Evolutionary conservation across 164 flowering plant species (phyloP).

Genomic region (Saururus chinensis): DNA sequence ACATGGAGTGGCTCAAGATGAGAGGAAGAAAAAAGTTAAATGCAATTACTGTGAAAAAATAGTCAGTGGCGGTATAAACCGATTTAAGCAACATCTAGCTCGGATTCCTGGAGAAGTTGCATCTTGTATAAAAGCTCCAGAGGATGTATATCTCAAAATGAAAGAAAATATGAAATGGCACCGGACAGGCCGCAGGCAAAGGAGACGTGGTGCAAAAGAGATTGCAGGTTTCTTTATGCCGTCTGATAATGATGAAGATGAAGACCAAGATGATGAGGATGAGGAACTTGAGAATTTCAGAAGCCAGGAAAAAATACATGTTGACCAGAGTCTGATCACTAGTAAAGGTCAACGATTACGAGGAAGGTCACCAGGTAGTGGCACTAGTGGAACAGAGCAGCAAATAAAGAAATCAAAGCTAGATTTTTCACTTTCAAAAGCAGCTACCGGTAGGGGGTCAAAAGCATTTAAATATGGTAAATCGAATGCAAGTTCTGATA

Average conservation of each 20-base stretch:
- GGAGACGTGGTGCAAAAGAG: slow-evolving; percentile 38
- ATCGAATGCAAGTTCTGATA: slow-evolving; percentile 20
- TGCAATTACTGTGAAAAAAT: slow-evolving; percentile 69
- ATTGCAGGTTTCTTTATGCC: slow-evolving; percentile 29
- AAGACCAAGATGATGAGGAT: slow-evolving; percentile 41
- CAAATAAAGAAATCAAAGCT: slow-evolving; percentile 30
- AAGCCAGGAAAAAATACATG: slow-evolving; percentile 18
- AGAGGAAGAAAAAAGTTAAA: slow-evolving; percentile 71
- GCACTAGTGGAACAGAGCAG: slow-evolving; percentile 21
- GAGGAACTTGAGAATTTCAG: slow-evolving; percentile 20
- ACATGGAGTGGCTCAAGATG: slow-evolving; percentile 85
- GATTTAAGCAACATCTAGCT: slow-evolving; percentile 75
- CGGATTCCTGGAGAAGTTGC: slow-evolving; percentile 78
- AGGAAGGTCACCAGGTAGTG: slow-evolving; percentile 25
- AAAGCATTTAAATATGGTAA: slow-evolving; percentile 21
- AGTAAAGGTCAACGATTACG: slow-evolving; percentile 19
- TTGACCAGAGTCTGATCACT: slow-evolving; percentile 23
- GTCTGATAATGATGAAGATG: slow-evolving; percentile 44
- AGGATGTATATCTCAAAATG: slow-evolving; percentile 56
- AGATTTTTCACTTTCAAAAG: slow-evolving; percentile 26
- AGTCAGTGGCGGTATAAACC: slow-evolving; percentile 70
- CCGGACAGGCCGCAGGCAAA: slow-evolving; percentile 48
- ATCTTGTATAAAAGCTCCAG: slow-evolving; percentile 53
- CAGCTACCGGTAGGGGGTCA: slow-evolving; percentile 20
- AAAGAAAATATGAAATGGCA: slow-evolving; percentile 83